Evolutionary conservation across 169 alveolate genomes (phyloP), one percentile per base, ranked within the genome.

Genomic region (Plasmodium gonderi): DNA sequence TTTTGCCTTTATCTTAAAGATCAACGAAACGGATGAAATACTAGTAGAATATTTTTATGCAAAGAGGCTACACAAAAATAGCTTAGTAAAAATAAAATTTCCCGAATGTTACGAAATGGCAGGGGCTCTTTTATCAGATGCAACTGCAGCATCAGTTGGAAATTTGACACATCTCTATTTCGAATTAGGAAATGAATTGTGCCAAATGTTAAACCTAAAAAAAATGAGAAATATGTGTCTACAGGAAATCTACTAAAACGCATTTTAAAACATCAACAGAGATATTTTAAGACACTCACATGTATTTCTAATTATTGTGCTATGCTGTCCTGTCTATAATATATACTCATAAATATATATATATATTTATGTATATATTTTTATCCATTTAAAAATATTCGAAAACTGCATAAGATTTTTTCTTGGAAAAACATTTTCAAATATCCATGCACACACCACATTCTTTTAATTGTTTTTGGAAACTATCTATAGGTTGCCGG

Each of bases 81-180:
- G 95, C 65, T 90, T 95, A 65, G 94, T 95, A 90, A 95, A 94
- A 85, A 94, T 95, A 80, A 91, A 91, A 91, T 95, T 95, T 65
- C 97, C 97, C 3, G 60, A 67, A 42, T 94, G 47, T 44, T 95
- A 95, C 79, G 95, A 91, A 36, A 79, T 89, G 85, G 97, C 96
- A 2, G 96, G 96, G 72, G 96, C 97, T 14, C 95, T 95, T 64
- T 81, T 95, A 23, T 94, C 97, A 9, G 97, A 95, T 54, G 78
- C 97, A 11, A 95, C 97, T 0, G 97, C 97, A 40, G 94, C 97
- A 0, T 94, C 95, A 1, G 96, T 95, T 17, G 97, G 97, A 65
- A 85, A 31, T 17, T 89, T 94, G 17, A 90, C 95, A 14, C 96
- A 95, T 42, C 92, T 95, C 45, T 95, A 94, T 76, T 95, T 95